Evolutionary conservation across 2,329 filamentous ascomycete genomes (phyloP), one percentile per base, ranked within the genome.

Genomic region (Monosporascus sp.): DNA sequence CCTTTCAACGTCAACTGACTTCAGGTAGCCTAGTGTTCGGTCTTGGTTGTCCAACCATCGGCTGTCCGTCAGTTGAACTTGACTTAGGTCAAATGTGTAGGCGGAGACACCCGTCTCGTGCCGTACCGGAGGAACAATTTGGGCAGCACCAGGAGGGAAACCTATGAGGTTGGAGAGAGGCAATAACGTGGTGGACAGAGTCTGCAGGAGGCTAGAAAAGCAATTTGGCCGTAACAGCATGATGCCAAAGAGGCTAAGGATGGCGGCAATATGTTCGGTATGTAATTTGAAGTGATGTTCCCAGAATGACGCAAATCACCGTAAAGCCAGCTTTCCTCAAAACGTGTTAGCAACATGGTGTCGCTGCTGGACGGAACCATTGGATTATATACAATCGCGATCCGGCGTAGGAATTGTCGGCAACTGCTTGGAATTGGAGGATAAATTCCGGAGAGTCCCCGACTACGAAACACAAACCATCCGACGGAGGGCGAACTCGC

Each of bases 11-110:
- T 78, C 70, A 22, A 79, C 68, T 27, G 58, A 71, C 49, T 75
- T 75, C 40, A 79, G 64, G 56, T 80, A 80, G 27, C 59, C 66
- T 16, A 78, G 58, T 0, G 77, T 78, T 14, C 77, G 72, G 31
- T 74, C 69, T 57, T 79, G 72, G 59, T 79, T 76, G 46, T 74
- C 71, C 38, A 68, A 58, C 58, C 67, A 75, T 17, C 75, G 70
- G 38, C 71, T 70, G 37, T 63, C 64, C 37, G 63, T 71, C 8
- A 75, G 65, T 8, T 69, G 64, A 37, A 74, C 65, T 53, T 73
- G 67, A 59, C 68, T 69, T 58, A 76, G 60, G 54, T 74, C 68
- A 58, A 77, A 74, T 5, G 66, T 58, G 53, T 67, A 67, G 6
- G 71, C 68, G 4, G 63, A 62, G 9, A 70, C 66, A 7, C 71